Percentiles rank a stretch among this genome's conserved stretches.
Evolutionary conservation across 164 flowering plant genomes (phyloP).

Genomic region (Annona squamosa): DNA sequence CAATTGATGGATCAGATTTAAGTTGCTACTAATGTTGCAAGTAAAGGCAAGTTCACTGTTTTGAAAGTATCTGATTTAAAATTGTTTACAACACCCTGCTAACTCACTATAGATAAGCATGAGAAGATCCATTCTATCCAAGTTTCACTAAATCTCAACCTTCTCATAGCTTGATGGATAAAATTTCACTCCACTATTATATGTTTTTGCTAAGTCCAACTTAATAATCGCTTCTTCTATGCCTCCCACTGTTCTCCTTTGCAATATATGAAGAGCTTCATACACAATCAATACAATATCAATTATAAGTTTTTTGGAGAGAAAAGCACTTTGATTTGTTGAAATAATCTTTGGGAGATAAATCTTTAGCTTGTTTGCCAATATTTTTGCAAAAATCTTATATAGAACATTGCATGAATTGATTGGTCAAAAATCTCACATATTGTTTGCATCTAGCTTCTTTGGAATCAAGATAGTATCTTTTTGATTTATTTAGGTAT

Average conservation of each 20-base stretch:
- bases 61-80: neutral
- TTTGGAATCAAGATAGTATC: too few relatives aligned
- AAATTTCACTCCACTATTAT: neutral
- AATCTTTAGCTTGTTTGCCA: too few relatives aligned
- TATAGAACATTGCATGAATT: too few relatives aligned
- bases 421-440: too few relatives aligned
- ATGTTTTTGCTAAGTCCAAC: neutral
- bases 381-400: too few relatives aligned
- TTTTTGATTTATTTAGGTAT: too few relatives aligned
- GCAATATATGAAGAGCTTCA: neutral
- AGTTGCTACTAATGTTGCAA: too few relatives aligned
- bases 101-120: neutral
- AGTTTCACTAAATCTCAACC: neutral
- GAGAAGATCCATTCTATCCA: neutral
- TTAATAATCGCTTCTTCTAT: neutral
- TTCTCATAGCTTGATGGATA: neutral
- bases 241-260: neutral
- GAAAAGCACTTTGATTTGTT: neutral
- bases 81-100: too few relatives aligned
- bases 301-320: too few relatives aligned
- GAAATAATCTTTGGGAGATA: neutral
- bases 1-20: too few relatives aligned
- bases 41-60: too few relatives aligned
- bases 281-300: neutral
- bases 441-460: too few relatives aligned